Base-by-base conservation (phyloP, 2,329 filamentous ascomycete species). In the Fusarium sp. region DNA sequence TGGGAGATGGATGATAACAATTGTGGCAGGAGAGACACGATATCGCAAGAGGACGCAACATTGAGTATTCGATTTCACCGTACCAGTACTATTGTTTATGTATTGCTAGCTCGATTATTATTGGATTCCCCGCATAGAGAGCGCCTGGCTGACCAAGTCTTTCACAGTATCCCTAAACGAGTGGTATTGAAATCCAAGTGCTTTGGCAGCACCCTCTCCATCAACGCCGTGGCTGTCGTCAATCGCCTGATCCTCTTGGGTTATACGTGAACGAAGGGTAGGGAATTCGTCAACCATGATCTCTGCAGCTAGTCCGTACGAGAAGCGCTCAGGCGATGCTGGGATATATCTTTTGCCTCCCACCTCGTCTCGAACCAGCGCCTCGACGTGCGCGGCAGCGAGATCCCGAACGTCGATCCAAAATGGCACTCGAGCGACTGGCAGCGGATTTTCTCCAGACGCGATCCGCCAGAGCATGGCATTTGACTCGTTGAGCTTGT, bases 381-480 rank as follows among this genome's bases (percentile, higher is more conserved):
- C 83, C 46, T 81, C 78, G 1, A 84, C 79, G 66, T 86, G 85
- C 0, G 82, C 83, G 11, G 72, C 64, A 0, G 84, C 84, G 2
- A 86, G 71, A 66, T 86, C 84, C 6, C 84, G 73, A 1, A 83
- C 84, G 62, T 86, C 84, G 23, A 85, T 80, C 81, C 81, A 86
- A 47, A 82, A 81, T 1, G 79, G 79, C 1, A 84, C 81, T 1
- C 79, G 71, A 1, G 80, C 76, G 3, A 77, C 68, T 0, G 84
- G 84, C 1, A 86, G 27, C 27, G 53, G 58, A 44, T 40, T 50
- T 6, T 67, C 70, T 5, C 81, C 82, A 0, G 60, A 75, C 1
- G 80, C 80, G 9, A 84, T 76, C 18, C 74, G 77, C 82, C 82
- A 84, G 0, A 85, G 74, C 65, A 78, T 77, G 1, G 77, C 71